Conservation (phyloP, 2,329 filamentous ascomycete genomes). For the Ilyonectria destructans region DNA sequence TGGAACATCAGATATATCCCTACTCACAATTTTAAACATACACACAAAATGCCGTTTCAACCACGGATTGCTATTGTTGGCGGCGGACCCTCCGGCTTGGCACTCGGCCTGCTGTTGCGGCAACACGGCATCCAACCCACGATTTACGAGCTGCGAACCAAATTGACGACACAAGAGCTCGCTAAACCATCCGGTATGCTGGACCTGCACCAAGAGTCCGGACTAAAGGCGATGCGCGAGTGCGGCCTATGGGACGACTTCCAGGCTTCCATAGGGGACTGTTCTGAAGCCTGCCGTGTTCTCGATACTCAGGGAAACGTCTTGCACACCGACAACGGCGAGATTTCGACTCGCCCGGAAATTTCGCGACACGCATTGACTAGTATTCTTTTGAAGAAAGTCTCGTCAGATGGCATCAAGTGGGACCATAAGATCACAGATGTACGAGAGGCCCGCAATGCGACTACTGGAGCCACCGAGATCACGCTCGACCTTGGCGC, state of each 20-base stretch:
- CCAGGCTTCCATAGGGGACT: conserved; percentile 54
- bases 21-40: neutral
- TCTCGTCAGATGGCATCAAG: conserved; percentile 53
- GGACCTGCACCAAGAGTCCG: conserved; percentile 66
- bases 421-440: conserved; percentile 51
- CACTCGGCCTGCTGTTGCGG: conserved; percentile 66
- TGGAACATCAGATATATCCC: neutral
- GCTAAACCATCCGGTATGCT: conserved; percentile 63
- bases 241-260: conserved; percentile 66
- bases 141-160: conserved; percentile 61
- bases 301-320: conserved; percentile 49
- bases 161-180: conserved; percentile 48
- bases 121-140: conserved; percentile 60
- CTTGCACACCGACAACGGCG: conserved; percentile 33
- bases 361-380: conserved; percentile 57
- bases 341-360: conserved; percentile 52
- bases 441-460: neutral
- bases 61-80: conserved; percentile 64
- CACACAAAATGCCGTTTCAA: neutral
- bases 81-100: conserved; percentile 58
- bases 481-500: conserved; percentile 23
- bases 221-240: conserved; percentile 65
- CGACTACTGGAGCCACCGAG: neutral
- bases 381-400: conserved; percentile 52
- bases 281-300: conserved; percentile 36